phyloP scores from a whole-genome alignment of 495 filamentous ascomycete genomes.

The Neurospora tetrasperma region DNA sequence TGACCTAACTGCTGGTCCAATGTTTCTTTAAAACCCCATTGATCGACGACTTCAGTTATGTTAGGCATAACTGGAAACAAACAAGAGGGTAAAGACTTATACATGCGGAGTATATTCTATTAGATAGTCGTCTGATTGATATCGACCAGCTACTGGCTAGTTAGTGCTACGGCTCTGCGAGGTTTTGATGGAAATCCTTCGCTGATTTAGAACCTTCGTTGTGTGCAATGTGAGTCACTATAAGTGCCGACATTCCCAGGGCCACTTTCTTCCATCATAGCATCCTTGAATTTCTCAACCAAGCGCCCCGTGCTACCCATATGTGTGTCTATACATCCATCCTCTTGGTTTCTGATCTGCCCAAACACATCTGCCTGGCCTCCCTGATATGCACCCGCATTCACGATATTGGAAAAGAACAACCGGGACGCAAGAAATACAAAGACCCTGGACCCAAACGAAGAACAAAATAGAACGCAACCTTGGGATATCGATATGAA shows the following conservation, averaged over 20 bases:
- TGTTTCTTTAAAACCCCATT: neutral
- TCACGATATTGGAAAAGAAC: neutral
- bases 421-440: neutral
- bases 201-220: neutral
- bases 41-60: neutral
- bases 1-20: neutral
- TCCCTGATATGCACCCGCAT: neutral
- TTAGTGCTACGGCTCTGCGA: neutral
- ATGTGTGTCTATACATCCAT: neutral
- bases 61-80: neutral
- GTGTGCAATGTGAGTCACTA: neutral
- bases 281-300: neutral
- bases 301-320: neutral
- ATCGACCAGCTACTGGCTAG: neutral
- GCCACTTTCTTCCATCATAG: neutral
- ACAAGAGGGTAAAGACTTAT: neutral
- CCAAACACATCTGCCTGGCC: neutral
- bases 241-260: neutral
- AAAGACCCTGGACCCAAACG: neutral
- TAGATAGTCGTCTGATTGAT: neutral
- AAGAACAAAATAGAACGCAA: neutral
- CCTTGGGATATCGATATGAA: neutral
- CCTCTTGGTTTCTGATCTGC: neutral
- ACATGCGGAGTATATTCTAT: neutral
- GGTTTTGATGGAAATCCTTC: neutral